Percentiles rank a stretch among this genome's conserved stretches.
Conservation (phyloP, 176 grass and related monocot genomes). For the Bolboschoenus planiculmis region DNA sequence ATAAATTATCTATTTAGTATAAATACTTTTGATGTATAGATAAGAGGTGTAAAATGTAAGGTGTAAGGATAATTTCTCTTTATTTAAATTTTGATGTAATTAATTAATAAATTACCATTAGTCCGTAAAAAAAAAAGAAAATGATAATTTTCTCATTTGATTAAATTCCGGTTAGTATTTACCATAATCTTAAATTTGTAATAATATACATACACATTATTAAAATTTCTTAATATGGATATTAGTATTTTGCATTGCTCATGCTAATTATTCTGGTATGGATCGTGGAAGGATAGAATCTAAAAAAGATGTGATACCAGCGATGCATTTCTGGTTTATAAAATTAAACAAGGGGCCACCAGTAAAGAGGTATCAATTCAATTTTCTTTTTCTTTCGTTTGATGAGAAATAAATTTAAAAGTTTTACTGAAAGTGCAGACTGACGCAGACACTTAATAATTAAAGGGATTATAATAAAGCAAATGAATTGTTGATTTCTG, state of each 20-base stretch:
- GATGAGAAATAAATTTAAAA: not conserved
- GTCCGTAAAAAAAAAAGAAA: no score
- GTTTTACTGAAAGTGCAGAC: not conserved
- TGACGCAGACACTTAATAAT: not conserved
- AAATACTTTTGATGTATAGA: no score
- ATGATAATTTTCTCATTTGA: no score
- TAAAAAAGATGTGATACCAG: no score
- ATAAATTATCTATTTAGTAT: no score
- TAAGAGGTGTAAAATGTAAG: no score
- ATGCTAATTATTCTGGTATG: not conserved
- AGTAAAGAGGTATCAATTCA: not conserved
- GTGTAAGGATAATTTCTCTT: no score
- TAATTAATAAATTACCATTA: no score
- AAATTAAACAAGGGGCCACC: not conserved
- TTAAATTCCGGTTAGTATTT: no score
- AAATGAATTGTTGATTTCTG: not conserved
- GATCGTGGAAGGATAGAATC: not conserved
- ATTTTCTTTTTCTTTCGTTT: not conserved
- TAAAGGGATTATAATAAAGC: slow-evolving; percentile 3
- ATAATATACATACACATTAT: not conserved
- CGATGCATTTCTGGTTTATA: no score
- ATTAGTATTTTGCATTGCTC: not conserved
- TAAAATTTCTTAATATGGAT: not conserved
- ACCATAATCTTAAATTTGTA: no score
- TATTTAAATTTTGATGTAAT: no score